These are phyloP conservation scores for carrot (Daucus carota) DNA, from an alignment of 129 eudicot genomes.

Conservation along the genomic window DNA sequence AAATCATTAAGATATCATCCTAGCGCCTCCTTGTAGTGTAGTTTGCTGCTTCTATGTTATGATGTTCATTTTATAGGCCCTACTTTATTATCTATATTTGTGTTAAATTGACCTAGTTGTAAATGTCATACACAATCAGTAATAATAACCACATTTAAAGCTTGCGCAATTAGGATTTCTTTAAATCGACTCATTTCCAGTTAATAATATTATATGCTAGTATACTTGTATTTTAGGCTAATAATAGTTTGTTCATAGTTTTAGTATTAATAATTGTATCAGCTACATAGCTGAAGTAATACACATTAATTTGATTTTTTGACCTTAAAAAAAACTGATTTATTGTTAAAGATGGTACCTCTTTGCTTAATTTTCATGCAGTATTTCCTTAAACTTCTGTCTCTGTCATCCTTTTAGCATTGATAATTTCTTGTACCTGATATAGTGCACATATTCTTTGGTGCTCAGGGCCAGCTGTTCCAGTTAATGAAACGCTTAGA, in stretches of 20 bases:
- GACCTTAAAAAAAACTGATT: background rate
- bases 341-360: background rate
- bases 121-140: background rate
- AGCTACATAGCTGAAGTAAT: background rate
- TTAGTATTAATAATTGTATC: background rate
- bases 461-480: constrained; percentile 76
- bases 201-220: background rate
- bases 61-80: background rate
- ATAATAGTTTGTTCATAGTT: background rate
- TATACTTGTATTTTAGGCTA: background rate
- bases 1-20: background rate
- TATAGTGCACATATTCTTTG: constrained; percentile 12
- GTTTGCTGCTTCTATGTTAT: background rate
- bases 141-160: background rate
- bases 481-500: constrained; percentile 90
- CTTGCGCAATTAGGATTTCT: background rate
- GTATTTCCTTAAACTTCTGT: background rate
- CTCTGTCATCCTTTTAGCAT: background rate
- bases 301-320: background rate
- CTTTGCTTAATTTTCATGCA: background rate
- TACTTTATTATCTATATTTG: background rate
- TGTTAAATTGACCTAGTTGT: background rate
- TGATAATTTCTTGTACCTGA: background rate
- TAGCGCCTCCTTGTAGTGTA: background rate
- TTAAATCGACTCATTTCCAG: background rate